These are phyloP conservation scores for Magnolia changhungtana DNA, from an alignment of 164 flowering plant species.

Conservation along the genomic window DNA sequence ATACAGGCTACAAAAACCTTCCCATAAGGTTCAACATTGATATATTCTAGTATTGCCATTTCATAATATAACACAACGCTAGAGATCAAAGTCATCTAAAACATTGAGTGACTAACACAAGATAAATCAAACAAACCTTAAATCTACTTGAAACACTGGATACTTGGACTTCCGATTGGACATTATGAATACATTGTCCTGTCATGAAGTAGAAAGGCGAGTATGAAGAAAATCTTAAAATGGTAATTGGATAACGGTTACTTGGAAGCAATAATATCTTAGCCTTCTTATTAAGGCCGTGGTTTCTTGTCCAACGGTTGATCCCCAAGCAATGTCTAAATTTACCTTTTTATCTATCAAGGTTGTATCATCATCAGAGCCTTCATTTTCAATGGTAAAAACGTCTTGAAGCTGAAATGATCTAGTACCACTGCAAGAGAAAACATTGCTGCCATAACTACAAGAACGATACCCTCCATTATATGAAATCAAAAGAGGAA, in stretches of 20 bases:
- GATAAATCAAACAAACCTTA: constrained; percentile 48
- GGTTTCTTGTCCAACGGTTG: not conserved
- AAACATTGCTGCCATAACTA: constrained; percentile 11
- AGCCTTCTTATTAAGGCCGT: not conserved
- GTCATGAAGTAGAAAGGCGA: constrained; percentile 18
- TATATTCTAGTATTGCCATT: not conserved
- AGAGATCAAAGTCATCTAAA: constrained; percentile 2
- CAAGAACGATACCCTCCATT: constrained; percentile 5
- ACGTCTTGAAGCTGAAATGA: constrained; percentile 86
- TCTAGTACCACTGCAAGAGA: constrained; percentile 62
- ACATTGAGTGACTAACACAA: not conserved
- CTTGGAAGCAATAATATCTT: not conserved
- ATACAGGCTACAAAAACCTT: not conserved
- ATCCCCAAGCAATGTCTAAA: not conserved
- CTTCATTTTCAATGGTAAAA: constrained; percentile 71
- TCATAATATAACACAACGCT: not conserved
- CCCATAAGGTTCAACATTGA: not conserved
- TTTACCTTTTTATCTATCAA: constrained; percentile 85
- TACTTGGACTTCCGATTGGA: constrained; percentile 93
- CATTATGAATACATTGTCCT: constrained; percentile 97
- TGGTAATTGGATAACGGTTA: not conserved
- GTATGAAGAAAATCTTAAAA: constrained; percentile 7
- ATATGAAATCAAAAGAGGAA: constrained; percentile 1
- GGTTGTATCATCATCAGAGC: constrained; percentile 61
- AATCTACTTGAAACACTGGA: constrained; percentile 94